Percentiles rank a stretch among this genome's conserved stretches.
These are phyloP conservation scores for Saccharomycopsis crataegensis DNA, from an alignment of 1,139 yeast genomes.

Conservation along the genomic window DNA sequence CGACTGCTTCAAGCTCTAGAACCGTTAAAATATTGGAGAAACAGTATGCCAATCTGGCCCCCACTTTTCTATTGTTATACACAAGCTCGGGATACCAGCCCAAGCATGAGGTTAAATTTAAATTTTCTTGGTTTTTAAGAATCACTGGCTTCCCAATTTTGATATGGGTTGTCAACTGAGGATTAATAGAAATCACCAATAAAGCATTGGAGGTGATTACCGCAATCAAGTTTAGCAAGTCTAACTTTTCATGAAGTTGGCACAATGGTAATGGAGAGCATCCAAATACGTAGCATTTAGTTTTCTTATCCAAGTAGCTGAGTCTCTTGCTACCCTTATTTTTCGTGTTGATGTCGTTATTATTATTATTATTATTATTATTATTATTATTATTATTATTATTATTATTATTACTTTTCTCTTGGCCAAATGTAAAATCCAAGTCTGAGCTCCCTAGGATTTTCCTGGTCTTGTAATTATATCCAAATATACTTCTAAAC, in stretches of 20 bases:
- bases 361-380: constrained; percentile 19
- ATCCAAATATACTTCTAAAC: constrained; percentile 45
- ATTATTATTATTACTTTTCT: neutral
- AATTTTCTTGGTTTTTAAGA: constrained; percentile 22
- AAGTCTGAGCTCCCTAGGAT: constrained; percentile 40
- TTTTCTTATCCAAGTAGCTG: constrained; percentile 23
- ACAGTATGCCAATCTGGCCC: constrained; percentile 55
- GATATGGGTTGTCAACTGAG: constrained; percentile 47
- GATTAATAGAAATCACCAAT: constrained; percentile 48
- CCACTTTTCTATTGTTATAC: constrained; percentile 18
- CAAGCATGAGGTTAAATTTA: constrained; percentile 41
- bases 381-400: constrained; percentile 27
- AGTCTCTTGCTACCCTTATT: neutral
- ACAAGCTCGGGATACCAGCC: constrained; percentile 53
- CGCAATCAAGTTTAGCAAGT: constrained; percentile 53
- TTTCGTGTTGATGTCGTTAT: constrained; percentile 12
- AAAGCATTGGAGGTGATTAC: constrained; percentile 48
- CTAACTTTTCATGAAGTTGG: constrained; percentile 42
- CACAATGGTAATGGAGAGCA: constrained; percentile 50
- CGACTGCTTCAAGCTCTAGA: constrained; percentile 40
- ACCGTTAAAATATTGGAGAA: constrained; percentile 57
- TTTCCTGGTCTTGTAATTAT: constrained; percentile 38
- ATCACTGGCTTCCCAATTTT: constrained; percentile 42
- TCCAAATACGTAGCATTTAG: constrained; percentile 32
- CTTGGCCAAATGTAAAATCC: neutral